Evolutionary conservation across 2,329 filamentous ascomycete species (phyloP), one percentile per base, ranked within the genome.

Genomic region (Aspergillus fischeri): DNA sequence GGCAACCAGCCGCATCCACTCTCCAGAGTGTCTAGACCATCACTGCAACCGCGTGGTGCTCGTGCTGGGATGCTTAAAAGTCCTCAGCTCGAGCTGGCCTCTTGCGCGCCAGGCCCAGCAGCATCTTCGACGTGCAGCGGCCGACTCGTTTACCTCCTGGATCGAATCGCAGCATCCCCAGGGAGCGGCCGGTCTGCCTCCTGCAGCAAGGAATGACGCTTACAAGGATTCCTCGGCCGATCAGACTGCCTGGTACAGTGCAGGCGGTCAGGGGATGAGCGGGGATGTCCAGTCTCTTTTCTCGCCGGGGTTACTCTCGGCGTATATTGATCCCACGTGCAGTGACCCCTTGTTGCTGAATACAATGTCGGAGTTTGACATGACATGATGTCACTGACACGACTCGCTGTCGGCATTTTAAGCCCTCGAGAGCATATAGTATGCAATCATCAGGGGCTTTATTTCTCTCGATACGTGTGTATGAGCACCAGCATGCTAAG

Each of bases 1-100:
- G 3, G 69, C 70, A 4, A 73, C 71, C 0, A 66, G 63, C 14
- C 64, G 63, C 6, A 70, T 64, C n/a, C 72, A 74, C 51, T 68
- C 67, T 2, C 63, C 67, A 21, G 71, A 73, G n/a, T 74, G 72
- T 48, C 70, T 70, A n/a, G 72, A 74, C 28, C 72, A 74, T 32
- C 72, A 74, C 49, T 70, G 66, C 27, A 74, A 74, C 48, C 67
- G 72, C n/a, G 69, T 74, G 3, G 68, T 68, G 9, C 65, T 74
- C 3, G 66, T 73, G 6, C 65, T 74, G 6, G 72, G 72, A 1
- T 73, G 70, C 47, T 55, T 74, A 25, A 73, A 73, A 50, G 66
- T 63, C 21, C 64, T 67, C 17, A 67, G 64, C 20, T 60, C 63
- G 7, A 73, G 63, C 6, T 73, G 71, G 71, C 56, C 59, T 41